Evolutionary conservation across 176 grass and related monocot genomes (phyloP).

Genomic region (Lolium multiflorum): DNA sequence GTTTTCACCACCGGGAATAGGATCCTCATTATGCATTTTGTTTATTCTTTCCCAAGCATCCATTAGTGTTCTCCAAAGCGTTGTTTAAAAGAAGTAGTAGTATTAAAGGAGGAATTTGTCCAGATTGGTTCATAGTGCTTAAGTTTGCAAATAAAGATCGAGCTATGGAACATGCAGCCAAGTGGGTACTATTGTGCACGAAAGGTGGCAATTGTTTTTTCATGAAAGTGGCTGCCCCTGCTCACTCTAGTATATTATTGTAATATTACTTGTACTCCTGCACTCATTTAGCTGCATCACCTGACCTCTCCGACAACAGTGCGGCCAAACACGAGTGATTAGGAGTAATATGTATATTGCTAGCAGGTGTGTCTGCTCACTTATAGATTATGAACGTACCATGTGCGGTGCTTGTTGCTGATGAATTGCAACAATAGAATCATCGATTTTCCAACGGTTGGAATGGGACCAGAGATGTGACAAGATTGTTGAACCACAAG

Average conservation of each 20-base stretch:
- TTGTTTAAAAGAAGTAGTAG: no score
- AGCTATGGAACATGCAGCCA: conserved; percentile 7
- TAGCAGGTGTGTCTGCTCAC: conserved; percentile 2
- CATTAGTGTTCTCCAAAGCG: no score
- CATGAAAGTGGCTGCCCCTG: conserved; percentile 22
- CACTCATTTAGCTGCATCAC: not conserved
- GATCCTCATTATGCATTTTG: no score
- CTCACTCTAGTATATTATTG: not conserved
- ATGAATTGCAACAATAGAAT: not conserved
- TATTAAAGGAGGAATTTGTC: no score
- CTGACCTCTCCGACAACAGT: not conserved
- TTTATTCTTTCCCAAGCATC: no score
- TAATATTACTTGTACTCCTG: no score
- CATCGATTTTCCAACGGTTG: conserved; percentile 5
- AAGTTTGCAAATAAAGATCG: no score
- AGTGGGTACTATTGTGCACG: not conserved
- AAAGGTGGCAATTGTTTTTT: not conserved
- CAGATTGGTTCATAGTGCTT: no score
- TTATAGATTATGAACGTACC: not conserved
- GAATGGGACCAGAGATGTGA: not conserved
- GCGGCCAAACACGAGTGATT: not conserved
- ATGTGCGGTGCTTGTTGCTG: not conserved
- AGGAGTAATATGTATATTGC: not conserved
- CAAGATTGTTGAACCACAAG: not conserved
- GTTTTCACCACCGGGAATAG: no score